Base-by-base conservation (phyloP, 768 basidiomycete species). In the Porpolomopsis calyptriformis region DNA sequence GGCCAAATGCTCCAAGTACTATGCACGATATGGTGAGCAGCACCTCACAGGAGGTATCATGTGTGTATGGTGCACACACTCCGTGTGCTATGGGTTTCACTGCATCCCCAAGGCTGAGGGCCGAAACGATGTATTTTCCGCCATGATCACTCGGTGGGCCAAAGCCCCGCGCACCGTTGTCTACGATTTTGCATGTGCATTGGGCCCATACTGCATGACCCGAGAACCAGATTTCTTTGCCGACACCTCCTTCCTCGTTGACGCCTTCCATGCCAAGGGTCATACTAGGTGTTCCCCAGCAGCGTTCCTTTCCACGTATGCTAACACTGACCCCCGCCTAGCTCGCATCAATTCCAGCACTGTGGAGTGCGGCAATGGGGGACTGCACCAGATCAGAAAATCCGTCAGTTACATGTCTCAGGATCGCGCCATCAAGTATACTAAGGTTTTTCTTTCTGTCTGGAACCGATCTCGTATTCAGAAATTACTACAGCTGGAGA, bases 101-200 rank as follows among this genome's bases (percentile, higher is more conserved):
- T 60, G 57, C 44, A 69, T 67, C 16, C 66, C 64, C 0, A 39
- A 50, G 9, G 59, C 55, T 0, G 66, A 68, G 49, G 66, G 66
- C 2, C 33, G 61, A 1, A 66, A 69, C 45, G 62, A 68, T 51
- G 62, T 67, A 0, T 69, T 69, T 45, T 65, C 61, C 2, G 66
- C 68, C 1, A 52, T 68, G 1, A 52, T 64, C 14, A 68, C 65
- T 1, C 51, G 50, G 2, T 67, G 60, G 59, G 34, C 50, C 7
- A 55, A 22, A 16, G 55, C 63, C 0, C 64, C 62, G 8, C 48
- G 55, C 19, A 34, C 49, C 4, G 46, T 66, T 4, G 46, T 62
- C 11, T 61, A 61, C 35, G 57, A 61, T 33, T 61, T 58, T 44
- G 56, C 53, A 1, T 61, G 60, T 34, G 58, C 52, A 29, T 52